Conservation (phyloP, 169 alveolate genomes). For the Eimeria tenella region DNA sequence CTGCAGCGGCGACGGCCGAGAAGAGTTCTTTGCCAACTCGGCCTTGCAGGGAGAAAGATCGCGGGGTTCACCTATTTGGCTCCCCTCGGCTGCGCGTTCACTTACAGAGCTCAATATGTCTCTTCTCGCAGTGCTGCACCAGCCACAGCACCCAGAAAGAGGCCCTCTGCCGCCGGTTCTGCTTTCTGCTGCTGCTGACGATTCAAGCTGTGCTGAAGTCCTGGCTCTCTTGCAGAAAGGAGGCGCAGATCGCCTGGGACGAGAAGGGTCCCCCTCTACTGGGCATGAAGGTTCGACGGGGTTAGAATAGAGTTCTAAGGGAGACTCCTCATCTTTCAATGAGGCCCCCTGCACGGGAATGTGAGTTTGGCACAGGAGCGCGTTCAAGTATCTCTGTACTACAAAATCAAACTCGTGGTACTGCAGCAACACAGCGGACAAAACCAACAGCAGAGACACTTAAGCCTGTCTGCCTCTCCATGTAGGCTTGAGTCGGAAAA, state of each 20-base stretch:
- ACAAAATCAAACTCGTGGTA: slow-evolving; percentile 71
- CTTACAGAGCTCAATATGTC: background rate
- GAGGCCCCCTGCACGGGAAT: slow-evolving; percentile 37
- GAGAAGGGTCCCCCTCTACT: background rate
- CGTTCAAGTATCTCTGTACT: slow-evolving; percentile 60
- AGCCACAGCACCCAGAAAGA: background rate
- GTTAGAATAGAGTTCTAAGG: background rate
- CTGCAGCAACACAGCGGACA: slow-evolving; percentile 22
- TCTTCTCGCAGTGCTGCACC: background rate
- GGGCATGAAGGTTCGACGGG: background rate
- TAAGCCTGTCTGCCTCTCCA: no score
- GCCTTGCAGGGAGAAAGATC: background rate
- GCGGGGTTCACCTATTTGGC: background rate
- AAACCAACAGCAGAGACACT: background rate
- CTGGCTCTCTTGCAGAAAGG: slow-evolving; percentile 48
- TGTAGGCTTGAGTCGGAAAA: no score
- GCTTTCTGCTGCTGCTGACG: slow-evolving; percentile 6
- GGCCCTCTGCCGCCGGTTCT: background rate
- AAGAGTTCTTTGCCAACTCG: background rate
- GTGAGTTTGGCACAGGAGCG: slow-evolving; percentile 29
- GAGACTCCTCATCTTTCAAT: slow-evolving; percentile 2
- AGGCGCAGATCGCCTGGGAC: slow-evolving; percentile 15
- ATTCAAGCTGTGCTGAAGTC: background rate
- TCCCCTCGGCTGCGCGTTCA: background rate
- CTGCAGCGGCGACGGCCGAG: background rate